These are phyloP conservation scores for Sutorius eximius DNA, from an alignment of 1,284 basidiomycete genomes.

Conservation along the genomic window DNA sequence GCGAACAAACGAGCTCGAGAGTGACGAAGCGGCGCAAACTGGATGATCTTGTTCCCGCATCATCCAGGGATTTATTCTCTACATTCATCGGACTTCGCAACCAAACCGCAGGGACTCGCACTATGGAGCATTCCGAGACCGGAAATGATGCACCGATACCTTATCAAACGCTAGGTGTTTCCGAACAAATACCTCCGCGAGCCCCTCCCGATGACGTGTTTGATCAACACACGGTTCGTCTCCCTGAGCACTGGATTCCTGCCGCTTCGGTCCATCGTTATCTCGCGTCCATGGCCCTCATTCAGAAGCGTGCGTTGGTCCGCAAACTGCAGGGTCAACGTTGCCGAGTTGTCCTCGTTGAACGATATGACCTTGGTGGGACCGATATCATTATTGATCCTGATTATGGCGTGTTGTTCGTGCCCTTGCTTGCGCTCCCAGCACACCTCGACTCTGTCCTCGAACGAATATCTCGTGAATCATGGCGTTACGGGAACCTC, in stretches of 20 bases:
- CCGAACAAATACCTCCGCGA: constrained; percentile 18
- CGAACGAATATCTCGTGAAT: constrained; percentile 38
- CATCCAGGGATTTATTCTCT: constrained; percentile 30
- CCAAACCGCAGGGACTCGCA: constrained; percentile 12
- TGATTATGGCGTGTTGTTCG: constrained; percentile 54
- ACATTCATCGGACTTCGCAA: constrained; percentile 28
- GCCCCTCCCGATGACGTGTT: constrained; percentile 44
- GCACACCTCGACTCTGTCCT: constrained; percentile 44
- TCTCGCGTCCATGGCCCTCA: constrained; percentile 62
- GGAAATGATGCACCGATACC: constrained; percentile 22
- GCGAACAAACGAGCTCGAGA: constrained; percentile 4
- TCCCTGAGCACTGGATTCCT: constrained; percentile 38
- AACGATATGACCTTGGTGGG: constrained; percentile 55
- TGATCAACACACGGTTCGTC: constrained; percentile 48
- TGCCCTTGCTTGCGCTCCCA: constrained; percentile 57
- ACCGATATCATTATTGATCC: constrained; percentile 61
- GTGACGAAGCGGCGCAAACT: constrained; percentile 29
- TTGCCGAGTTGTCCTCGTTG: constrained; percentile 56
- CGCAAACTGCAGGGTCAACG: constrained; percentile 44
- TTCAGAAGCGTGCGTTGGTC: constrained; percentile 64
- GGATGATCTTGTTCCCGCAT: constrained; percentile 26
- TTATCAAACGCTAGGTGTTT: constrained; percentile 9
- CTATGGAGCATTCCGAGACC: constrained; percentile 19
- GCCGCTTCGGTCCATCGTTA: constrained; percentile 56
- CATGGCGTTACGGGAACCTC: constrained; percentile 58